Conservation (phyloP, 1,139 yeast species). For the Pneumocystis murina region DNA sequence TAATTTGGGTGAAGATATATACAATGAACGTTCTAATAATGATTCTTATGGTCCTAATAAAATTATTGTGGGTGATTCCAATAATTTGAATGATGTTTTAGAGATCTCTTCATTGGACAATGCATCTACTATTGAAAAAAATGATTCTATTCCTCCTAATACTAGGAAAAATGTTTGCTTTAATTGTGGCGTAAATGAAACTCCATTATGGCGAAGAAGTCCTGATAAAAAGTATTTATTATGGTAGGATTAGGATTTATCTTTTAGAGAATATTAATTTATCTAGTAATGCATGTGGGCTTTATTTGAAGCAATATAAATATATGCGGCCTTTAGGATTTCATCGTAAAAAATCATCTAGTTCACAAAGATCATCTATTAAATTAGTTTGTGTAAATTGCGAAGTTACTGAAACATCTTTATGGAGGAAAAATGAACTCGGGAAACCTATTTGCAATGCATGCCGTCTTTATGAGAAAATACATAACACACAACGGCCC, state of each 20-base stretch:
- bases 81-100: background rate
- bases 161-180: conserved; percentile 27
- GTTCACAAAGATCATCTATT: background rate
- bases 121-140: too few species aligned
- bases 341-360: background rate
- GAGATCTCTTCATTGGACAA: background rate
- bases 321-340: conserved; percentile 25
- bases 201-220: conserved; percentile 58
- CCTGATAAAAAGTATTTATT: conserved; percentile 41
- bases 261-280: background rate
- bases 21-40: background rate
- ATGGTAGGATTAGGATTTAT: conserved; percentile 22
- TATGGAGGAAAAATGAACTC: conserved; percentile 70
- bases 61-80: background rate
- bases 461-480: conserved; percentile 63
- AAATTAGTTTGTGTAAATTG: conserved; percentile 34
- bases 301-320: conserved; percentile 31
- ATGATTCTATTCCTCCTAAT: background rate
- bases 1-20: background rate
- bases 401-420: conserved; percentile 68
- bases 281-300: conserved; percentile 46
- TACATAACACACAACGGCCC: conserved; percentile 70
- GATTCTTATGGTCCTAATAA: background rate
- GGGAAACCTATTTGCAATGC: conserved; percentile 73
- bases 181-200: conserved; percentile 52